Evolutionary conservation across 1,284 basidiomycete species (phyloP).

Genomic region (Gomphus bonarii): DNA sequence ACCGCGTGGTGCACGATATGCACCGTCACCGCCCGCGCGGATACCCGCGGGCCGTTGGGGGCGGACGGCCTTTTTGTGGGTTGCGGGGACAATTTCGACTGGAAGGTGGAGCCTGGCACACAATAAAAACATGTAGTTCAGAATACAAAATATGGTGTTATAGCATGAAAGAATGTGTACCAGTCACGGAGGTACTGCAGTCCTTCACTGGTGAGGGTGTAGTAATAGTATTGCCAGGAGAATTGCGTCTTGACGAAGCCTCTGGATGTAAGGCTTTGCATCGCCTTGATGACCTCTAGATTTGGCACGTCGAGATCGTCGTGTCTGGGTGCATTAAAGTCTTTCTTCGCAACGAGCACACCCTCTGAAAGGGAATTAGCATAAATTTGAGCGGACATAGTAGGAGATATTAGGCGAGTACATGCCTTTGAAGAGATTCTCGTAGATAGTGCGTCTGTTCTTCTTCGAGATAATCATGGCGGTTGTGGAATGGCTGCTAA

Average conservation of each 20-base stretch:
- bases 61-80: slow-evolving; percentile 88
- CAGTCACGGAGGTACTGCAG: slow-evolving; percentile 93
- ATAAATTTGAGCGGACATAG: not conserved
- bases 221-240: slow-evolving; percentile 95
- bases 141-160: not conserved
- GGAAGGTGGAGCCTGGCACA: slow-evolving; percentile 77
- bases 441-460: slow-evolving; percentile 83
- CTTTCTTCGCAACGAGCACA: slow-evolving; percentile 98
- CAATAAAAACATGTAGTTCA: not conserved
- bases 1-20: slow-evolving; percentile 70
- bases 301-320: slow-evolving; percentile 96
- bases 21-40: slow-evolving; percentile 60
- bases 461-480: slow-evolving; percentile 79
- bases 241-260: slow-evolving; percentile 98
- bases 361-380: slow-evolving; percentile 54
- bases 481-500: slow-evolving; percentile 4
- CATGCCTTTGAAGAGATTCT: slow-evolving; percentile 96
- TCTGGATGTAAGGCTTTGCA: slow-evolving; percentile 94
- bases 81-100: slow-evolving; percentile 86
- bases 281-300: slow-evolving; percentile 98
- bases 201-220: slow-evolving; percentile 89
- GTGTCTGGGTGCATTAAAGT: slow-evolving; percentile 96
- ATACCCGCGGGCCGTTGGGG: slow-evolving; percentile 63
- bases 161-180: slow-evolving; percentile 31
- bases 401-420: slow-evolving; percentile 10